Percentiles rank a stretch among this genome's conserved stretches.
Conservation (phyloP, 2,329 filamentous ascomycete species). For the Talaromyces atroroseus region DNA sequence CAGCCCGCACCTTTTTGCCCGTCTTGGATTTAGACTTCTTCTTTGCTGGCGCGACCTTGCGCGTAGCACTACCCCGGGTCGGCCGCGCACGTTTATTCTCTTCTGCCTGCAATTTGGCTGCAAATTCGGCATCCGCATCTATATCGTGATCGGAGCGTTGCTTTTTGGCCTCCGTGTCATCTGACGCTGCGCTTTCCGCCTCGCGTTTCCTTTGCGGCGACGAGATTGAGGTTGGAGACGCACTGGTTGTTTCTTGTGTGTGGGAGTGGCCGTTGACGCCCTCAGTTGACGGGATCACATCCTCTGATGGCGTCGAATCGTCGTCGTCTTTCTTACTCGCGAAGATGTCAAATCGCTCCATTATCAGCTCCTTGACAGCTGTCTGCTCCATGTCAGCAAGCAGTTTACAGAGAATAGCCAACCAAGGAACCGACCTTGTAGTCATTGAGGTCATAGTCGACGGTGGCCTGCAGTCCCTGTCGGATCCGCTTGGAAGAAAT, state of each 20-base stretch:
- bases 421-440: slow-evolving; percentile 50
- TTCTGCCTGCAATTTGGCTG: slow-evolving; percentile 84
- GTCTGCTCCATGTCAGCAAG: slow-evolving; percentile 41
- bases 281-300: slow-evolving; percentile 17
- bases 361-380: slow-evolving; percentile 66
- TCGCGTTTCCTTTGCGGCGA: slow-evolving; percentile 38
- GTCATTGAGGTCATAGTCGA: slow-evolving; percentile 56
- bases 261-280: slow-evolving; percentile 29
- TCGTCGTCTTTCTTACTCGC: slow-evolving; percentile 42
- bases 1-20: slow-evolving; percentile 65
- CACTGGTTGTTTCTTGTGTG: slow-evolving; percentile 22
- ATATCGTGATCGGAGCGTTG: slow-evolving; percentile 55
- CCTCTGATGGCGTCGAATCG: slow-evolving; percentile 26
- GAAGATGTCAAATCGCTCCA: slow-evolving; percentile 67
- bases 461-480: slow-evolving; percentile 51
- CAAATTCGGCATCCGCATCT: slow-evolving; percentile 80
- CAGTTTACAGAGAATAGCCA: background rate
- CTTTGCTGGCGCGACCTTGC: slow-evolving; percentile 55
- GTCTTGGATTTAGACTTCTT: slow-evolving; percentile 56
- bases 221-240: slow-evolving; percentile 28
- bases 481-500: slow-evolving; percentile 62
- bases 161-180: slow-evolving; percentile 54
- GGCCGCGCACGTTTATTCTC: slow-evolving; percentile 73
- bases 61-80: slow-evolving; percentile 66
- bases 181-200: slow-evolving; percentile 36